Evolutionary conservation across 176 grass and related monocot genomes (phyloP), one percentile per base, ranked within the genome.

Genomic region (Tillandsia leiboldiana): DNA sequence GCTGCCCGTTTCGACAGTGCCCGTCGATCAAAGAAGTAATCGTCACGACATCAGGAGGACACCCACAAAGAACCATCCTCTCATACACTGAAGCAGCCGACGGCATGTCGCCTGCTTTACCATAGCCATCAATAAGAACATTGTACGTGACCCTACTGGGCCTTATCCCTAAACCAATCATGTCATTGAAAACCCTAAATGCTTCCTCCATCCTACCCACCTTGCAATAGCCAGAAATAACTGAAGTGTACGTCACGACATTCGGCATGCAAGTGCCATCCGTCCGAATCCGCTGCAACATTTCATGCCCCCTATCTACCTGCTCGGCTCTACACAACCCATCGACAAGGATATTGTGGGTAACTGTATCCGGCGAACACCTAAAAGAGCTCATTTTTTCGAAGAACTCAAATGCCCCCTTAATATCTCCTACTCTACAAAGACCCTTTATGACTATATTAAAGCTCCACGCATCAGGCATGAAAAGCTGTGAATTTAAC

Each of bases 21-120:
- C 94, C 94, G 82, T 93, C 87, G 69, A 97, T 92, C 86, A 97
- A 73, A 28, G 94, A 97, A 69, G 86, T 97, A 76, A 97, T 85
- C 54, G 94, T 92, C 56, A 97, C 85, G 70, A 97, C 83, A 73
- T 97, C 86, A 33, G 89, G 86, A 81, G 74, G 53, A 72, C 88
- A 92, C 26, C 74, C 56, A 56, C 12, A 61, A 47, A 74, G 29
- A 51, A 85, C 48, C 89, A 97, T 90, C 82, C 82, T 87, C 69
- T 87, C 74, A 86, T 90, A 97, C 79, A 90, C 24, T 12, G 64
- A 29, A 63, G 80, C 65, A 14, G 86, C 89, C 15, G 79, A 92
- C 15, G 68, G 71, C 74, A 90, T 90, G 56, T 87, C 69, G 0
- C 73, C 80, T 57, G 17, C 73, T 78, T 99, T 93, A 72, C 89